Conservation (phyloP, 1,139 yeast species). For the Meyerozyma athensensis region DNA sequence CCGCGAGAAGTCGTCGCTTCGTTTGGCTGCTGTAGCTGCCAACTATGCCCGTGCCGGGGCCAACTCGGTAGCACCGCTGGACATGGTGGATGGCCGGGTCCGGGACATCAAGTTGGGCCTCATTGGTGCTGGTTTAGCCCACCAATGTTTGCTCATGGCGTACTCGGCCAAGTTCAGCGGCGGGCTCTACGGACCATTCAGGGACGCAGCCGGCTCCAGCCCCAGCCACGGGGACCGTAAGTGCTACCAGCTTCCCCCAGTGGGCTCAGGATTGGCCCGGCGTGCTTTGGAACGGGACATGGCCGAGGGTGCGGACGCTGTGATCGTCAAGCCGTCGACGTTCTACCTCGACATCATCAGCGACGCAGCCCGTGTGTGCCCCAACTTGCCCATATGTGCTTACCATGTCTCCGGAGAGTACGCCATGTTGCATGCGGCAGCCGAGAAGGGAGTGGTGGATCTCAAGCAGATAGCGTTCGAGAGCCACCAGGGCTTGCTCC, state of each 20-base stretch:
- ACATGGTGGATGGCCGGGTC: slow-evolving; percentile 96
- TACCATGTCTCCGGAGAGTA: slow-evolving; percentile 97
- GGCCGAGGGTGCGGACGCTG: slow-evolving; percentile 92
- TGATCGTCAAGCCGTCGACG: slow-evolving; percentile 95
- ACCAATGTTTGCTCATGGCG: slow-evolving; percentile 84
- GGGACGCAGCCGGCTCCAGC: slow-evolving; percentile 93
- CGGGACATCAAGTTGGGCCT: slow-evolving; percentile 83
- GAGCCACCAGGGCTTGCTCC: slow-evolving; percentile 81
- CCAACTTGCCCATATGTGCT: slow-evolving; percentile 85
- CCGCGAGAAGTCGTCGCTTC: slow-evolving; percentile 67
- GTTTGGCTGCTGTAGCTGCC: slow-evolving; percentile 93
- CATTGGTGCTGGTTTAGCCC: slow-evolving; percentile 79
- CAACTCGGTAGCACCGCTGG: slow-evolving; percentile 93
- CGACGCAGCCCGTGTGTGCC: slow-evolving; percentile 80
- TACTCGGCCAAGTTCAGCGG: slow-evolving; percentile 95
- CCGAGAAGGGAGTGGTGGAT: slow-evolving; percentile 91
- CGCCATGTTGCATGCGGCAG: slow-evolving; percentile 98
- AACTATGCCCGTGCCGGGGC: slow-evolving; percentile 97
- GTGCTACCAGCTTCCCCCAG: slow-evolving; percentile 89
- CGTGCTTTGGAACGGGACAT: slow-evolving; percentile 84
- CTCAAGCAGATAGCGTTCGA: slow-evolving; percentile 88
- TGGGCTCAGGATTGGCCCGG: slow-evolving; percentile 90
- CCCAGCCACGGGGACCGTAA: slow-evolving; percentile 92
- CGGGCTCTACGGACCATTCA: slow-evolving; percentile 89
- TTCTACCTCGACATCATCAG: slow-evolving; percentile 87